Conservation (phyloP, 2,329 filamentous ascomycete genomes). For the Microsporum canis region DNA sequence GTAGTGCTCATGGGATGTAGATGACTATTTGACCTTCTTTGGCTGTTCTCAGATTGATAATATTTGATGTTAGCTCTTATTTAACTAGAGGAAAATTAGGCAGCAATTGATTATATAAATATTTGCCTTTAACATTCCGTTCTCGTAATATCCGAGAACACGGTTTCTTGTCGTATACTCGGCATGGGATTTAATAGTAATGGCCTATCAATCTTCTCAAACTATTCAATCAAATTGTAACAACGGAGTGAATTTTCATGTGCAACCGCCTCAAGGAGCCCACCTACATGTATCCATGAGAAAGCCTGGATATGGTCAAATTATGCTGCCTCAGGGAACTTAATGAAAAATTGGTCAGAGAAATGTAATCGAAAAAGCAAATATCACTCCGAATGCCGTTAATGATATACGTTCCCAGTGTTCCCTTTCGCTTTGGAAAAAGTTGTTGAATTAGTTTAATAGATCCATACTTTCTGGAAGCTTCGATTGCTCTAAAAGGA, state of each 20-base stretch:
- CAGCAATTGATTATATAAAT: not conserved
- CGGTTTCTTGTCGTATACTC: too few species aligned
- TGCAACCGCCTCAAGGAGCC: conserved; percentile 4
- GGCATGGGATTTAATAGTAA: not conserved
- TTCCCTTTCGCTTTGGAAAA: not conserved
- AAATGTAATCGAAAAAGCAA: conserved; percentile 12
- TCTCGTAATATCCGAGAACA: too few species aligned
- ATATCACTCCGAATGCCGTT: conserved; percentile 6
- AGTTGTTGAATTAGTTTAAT: conserved; percentile 5
- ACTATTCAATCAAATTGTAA: not conserved
- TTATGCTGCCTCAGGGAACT: conserved; percentile 9
- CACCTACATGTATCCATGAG: not conserved
- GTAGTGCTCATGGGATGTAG: not conserved
- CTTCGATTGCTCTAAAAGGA: not conserved
- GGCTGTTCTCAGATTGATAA: not conserved
- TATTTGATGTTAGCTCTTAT: not conserved
- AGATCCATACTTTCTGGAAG: not conserved
- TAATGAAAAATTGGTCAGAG: conserved; percentile 7
- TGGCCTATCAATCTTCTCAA: not conserved
- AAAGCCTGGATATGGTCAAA: not conserved
- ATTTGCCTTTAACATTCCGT: not conserved
- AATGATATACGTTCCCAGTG: not conserved
- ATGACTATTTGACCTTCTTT: not conserved
- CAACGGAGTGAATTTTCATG: not conserved
- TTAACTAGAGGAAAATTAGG: not conserved